phyloP scores from a whole-genome alignment of 2,329 filamentous ascomycete genomes.

The Ophiostoma sp. region DNA sequence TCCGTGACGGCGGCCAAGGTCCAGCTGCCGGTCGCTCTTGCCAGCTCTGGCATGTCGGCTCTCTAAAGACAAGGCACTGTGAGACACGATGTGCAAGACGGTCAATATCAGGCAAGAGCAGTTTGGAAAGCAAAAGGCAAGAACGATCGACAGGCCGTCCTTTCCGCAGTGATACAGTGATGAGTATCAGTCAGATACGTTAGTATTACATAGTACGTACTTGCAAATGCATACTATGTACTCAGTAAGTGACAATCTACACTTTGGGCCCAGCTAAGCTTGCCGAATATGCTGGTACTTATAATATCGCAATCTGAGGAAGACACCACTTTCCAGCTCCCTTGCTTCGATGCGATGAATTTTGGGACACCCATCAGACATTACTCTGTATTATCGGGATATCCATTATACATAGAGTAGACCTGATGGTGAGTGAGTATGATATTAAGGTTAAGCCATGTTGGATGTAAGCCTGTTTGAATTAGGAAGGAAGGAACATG shows the following conservation, averaged over 20 bases:
- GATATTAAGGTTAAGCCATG: background rate
- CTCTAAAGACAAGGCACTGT: constrained; percentile 1
- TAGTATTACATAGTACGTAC: too few relatives aligned
- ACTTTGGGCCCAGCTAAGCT: background rate
- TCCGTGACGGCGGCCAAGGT: background rate
- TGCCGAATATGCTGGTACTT: constrained; percentile 9
- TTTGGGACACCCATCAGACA: background rate
- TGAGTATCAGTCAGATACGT: background rate
- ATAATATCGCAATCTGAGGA: background rate
- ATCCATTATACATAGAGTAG: too few relatives aligned
- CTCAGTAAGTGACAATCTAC: background rate
- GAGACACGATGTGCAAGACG: constrained; percentile 9
- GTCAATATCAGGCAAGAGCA: background rate
- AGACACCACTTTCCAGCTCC: background rate
- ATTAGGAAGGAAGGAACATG: background rate
- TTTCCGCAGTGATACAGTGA: background rate
- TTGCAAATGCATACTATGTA: too few relatives aligned
- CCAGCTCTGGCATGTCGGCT: constrained; percentile 7
- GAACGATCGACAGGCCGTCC: constrained; percentile 1
- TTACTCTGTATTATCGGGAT: too few relatives aligned
- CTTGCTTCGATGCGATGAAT: constrained; percentile 8
- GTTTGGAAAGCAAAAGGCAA: background rate
- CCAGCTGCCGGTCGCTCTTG: constrained; percentile 2
- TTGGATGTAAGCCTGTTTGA: background rate
- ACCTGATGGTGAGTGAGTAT: background rate